phyloP scores from a whole-genome alignment of 495 filamentous ascomycete species.

The Penicillium canescens region DNA sequence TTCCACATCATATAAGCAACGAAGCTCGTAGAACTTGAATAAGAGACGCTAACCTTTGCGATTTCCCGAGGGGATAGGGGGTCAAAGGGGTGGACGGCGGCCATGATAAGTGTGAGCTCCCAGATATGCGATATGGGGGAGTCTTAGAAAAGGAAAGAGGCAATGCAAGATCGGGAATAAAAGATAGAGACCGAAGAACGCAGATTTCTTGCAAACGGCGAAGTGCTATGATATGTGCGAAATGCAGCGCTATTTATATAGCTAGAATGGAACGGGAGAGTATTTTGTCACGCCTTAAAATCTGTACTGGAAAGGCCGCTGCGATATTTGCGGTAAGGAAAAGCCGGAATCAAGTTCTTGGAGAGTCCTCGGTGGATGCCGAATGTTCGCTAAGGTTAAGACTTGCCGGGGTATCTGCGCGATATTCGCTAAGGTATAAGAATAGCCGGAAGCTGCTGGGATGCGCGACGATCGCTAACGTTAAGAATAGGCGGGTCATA shows the following conservation, averaged over 20 bases:
- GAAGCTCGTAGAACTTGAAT: neutral
- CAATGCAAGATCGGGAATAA: neutral
- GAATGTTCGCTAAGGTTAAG: neutral
- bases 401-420: conserved; percentile 1
- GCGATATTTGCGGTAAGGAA: neutral
- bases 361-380: neutral
- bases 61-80: conserved; percentile 27
- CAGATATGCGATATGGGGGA: neutral
- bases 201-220: no score
- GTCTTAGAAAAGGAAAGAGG: neutral
- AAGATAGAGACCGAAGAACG: neutral
- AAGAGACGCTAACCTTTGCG: conserved; percentile 9
- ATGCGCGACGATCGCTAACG: conserved; percentile 17
- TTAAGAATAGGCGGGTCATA: conserved; percentile 23
- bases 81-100: conserved; percentile 24
- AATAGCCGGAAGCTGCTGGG: conserved; percentile 13
- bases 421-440: conserved; percentile 28
- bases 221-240: no score
- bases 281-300: no score
- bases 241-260: no score
- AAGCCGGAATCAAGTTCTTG: neutral
- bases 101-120: neutral
- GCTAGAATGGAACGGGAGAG: no score
- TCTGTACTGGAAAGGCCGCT: no score
- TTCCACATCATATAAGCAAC: neutral